These are phyloP conservation scores for Paecilomyces sp. DNA, from an alignment of 2,329 filamentous ascomycete species.

Conservation along the genomic window DNA sequence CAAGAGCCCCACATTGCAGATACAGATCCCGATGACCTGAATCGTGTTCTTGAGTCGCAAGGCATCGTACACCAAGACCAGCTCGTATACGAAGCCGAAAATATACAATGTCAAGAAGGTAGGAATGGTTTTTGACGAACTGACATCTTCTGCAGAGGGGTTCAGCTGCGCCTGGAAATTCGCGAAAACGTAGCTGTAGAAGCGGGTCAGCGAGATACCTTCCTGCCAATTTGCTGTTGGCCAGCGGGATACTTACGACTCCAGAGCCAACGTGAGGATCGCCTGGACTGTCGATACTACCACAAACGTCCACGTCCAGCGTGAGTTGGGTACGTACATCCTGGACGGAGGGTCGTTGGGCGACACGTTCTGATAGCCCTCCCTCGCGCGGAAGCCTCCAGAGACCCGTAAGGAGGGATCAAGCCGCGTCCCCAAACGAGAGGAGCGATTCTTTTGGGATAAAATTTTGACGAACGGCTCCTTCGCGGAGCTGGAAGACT, in stretches of 20 bases:
- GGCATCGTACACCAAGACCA: constrained; percentile 87
- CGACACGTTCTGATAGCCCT: constrained; percentile 40
- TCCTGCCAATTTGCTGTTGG: not conserved
- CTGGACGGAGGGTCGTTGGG: constrained; percentile 30
- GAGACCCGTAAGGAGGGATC: constrained; percentile 44
- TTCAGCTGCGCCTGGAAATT: constrained; percentile 61
- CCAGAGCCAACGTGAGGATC: constrained; percentile 70
- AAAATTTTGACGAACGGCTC: constrained; percentile 46
- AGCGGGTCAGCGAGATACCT: not conserved
- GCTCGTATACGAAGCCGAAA: constrained; percentile 90
- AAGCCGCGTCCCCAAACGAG: constrained; percentile 53
- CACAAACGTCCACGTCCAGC: constrained; percentile 86
- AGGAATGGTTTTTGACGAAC: constrained; percentile 62
- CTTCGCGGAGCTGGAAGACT: constrained; percentile 30
- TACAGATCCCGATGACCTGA: constrained; percentile 89
- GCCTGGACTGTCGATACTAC: constrained; percentile 68
- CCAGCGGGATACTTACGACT: constrained; percentile 58
- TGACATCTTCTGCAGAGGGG: constrained; percentile 33
- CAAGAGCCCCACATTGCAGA: constrained; percentile 85
- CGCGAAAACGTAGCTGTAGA: constrained; percentile 73
- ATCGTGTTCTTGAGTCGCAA: constrained; percentile 95
- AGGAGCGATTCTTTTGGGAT: constrained; percentile 50
- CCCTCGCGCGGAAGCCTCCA: constrained; percentile 45
- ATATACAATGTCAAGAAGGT: constrained; percentile 96
- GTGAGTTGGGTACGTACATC: constrained; percentile 73